phyloP scores from a whole-genome alignment of 2,329 filamentous ascomycete species.

The Colletotrichum orchidophilum region DNA sequence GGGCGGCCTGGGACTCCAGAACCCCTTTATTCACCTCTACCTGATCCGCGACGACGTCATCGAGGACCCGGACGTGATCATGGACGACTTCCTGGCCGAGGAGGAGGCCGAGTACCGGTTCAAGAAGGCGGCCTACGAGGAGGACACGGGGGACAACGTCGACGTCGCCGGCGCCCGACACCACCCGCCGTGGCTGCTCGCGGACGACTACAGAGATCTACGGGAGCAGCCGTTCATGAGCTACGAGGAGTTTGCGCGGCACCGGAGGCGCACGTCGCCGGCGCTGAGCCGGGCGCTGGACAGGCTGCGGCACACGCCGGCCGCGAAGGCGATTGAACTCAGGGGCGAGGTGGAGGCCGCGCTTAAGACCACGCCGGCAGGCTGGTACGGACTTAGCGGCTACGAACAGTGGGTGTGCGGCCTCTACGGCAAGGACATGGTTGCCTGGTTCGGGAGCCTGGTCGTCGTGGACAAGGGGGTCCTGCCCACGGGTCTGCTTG shows the following conservation, averaged over 20 bases:
- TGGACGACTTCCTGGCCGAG: conserved; percentile 41
- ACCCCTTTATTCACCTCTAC: conserved; percentile 42
- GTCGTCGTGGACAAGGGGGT: conserved; percentile 50
- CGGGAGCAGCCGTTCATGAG: conserved; percentile 45
- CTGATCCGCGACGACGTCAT: conserved; percentile 39
- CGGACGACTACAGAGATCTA: conserved; percentile 30
- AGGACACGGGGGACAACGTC: conserved; percentile 9
- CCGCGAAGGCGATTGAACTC: conserved; percentile 39
- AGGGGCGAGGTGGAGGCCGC: conserved; percentile 35
- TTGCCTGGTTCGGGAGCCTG: conserved; percentile 49
- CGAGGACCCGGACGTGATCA: conserved; percentile 36
- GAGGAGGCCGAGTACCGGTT: conserved; percentile 46
- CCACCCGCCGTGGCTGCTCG: conserved; percentile 3
- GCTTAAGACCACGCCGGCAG: conserved; percentile 32
- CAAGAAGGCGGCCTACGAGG: conserved; percentile 44
- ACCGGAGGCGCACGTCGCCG: conserved; percentile 44
- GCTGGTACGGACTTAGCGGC: conserved; percentile 25
- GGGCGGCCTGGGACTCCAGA: conserved; percentile 51
- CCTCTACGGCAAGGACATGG: conserved; percentile 50
- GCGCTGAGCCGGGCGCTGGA: conserved; percentile 40
- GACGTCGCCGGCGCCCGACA: neutral
- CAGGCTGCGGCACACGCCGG: conserved; percentile 41
- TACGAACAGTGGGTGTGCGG: conserved; percentile 50
- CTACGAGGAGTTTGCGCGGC: conserved; percentile 49
- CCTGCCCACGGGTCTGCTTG: conserved; percentile 51